Evolutionary conservation across 75 land plant species (phyloP).

Genomic region (Chamaecyparis obtusa): DNA sequence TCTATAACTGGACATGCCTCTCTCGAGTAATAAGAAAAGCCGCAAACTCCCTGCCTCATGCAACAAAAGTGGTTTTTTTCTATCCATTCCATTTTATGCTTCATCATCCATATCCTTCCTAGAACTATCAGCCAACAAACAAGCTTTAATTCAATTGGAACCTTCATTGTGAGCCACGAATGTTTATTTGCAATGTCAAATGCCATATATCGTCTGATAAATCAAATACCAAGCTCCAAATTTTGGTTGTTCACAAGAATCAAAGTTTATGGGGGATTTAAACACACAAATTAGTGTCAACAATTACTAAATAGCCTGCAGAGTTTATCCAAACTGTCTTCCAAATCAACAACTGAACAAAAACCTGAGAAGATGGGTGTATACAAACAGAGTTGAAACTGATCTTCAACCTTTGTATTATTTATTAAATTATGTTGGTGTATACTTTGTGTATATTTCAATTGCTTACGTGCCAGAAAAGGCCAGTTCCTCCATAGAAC

Average conservation of each 20-base stretch:
- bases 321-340: neutral
- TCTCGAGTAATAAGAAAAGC: neutral
- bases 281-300: neutral
- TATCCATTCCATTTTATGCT: neutral
- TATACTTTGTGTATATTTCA: too few species aligned
- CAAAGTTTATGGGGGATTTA: neutral
- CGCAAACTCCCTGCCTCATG: neutral
- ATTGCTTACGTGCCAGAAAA: too few species aligned
- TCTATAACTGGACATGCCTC: neutral
- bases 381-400: too few species aligned
- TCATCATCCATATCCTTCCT: neutral
- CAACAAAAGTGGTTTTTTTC: neutral
- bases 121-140: neutral
- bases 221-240: neutral
- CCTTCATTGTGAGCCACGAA: neutral
- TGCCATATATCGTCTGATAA: neutral
- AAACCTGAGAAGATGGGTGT: neutral
- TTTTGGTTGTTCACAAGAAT: neutral
- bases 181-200: neutral
- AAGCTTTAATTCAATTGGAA: neutral
- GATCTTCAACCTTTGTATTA: too few species aligned
- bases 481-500: too few species aligned
- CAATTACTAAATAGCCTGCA: neutral
- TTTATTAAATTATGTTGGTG: too few species aligned
- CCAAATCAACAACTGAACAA: neutral